phyloP scores from a whole-genome alignment of 202 grass and related monocot species.

The Musa balbisiana region DNA sequence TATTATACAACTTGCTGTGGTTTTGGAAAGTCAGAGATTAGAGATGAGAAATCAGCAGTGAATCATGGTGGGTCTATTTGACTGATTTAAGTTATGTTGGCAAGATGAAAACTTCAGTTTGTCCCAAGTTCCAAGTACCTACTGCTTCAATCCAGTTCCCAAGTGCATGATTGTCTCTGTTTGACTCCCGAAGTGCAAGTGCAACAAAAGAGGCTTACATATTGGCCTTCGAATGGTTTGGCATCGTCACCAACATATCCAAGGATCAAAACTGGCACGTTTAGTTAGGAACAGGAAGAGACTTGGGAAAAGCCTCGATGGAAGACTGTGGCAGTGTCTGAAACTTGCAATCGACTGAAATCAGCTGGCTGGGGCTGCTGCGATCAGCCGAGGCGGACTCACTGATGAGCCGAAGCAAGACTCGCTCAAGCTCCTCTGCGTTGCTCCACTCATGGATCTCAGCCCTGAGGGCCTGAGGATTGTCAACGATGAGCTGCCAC shows the following conservation, averaged over 20 bases:
- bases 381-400: conserved; percentile 1
- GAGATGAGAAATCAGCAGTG: no score
- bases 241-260: neutral
- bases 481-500: conserved; percentile 27
- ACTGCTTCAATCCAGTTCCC: no score
- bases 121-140: no score
- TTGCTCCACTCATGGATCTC: conserved; percentile 30
- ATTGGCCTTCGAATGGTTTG: neutral
- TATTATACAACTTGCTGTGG: no score
- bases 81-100: no score
- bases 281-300: conserved; percentile 10
- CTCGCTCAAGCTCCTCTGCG: conserved; percentile 26
- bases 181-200: no score
- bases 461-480: conserved; percentile 10
- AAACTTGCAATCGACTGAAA: conserved; percentile 4
- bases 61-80: no score
- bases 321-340: neutral
- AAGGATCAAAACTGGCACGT: neutral
- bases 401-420: conserved; percentile 21
- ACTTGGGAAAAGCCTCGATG: neutral
- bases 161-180: no score
- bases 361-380: neutral
- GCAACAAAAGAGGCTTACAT: no score
- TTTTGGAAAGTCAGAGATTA: no score
- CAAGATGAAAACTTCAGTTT: no score